A percentile compares a stretch with the other conserved stretches of the same genome.
Evolutionary conservation across 768 basidiomycete species (phyloP).

Genomic region (Trametes punicea): DNA sequence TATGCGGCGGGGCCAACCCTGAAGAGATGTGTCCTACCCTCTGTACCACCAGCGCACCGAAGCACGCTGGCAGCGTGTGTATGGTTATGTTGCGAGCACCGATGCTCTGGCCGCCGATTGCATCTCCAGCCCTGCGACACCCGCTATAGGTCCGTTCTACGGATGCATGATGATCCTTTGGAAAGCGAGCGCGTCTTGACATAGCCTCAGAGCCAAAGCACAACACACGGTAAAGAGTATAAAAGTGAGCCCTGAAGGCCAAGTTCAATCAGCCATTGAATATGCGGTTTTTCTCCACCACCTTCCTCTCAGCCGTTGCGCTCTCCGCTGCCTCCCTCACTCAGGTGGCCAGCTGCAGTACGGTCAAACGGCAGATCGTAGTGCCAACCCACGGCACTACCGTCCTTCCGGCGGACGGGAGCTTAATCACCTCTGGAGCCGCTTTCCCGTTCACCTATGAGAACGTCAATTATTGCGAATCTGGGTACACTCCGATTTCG

Average conservation of each 20-base stretch:
- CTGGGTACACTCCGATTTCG: slow-evolving; percentile 21
- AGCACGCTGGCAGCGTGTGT: too few relatives aligned
- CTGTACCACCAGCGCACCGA: too few relatives aligned
- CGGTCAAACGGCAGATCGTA: slow-evolving; percentile 15
- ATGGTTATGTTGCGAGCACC: too few relatives aligned
- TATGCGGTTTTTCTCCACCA: slow-evolving; percentile 13
- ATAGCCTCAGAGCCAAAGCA: not conserved
- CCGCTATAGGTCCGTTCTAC: too few relatives aligned
- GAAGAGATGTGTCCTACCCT: too few relatives aligned
- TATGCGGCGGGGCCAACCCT: too few relatives aligned
- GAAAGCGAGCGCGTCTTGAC: not conserved
- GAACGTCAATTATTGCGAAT: slow-evolving; percentile 19
- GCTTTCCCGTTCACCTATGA: slow-evolving; percentile 20
- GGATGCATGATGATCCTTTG: too few relatives aligned
- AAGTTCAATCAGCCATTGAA: not conserved
- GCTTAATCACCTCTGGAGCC: slow-evolving; percentile 10
- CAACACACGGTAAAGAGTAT: not conserved
- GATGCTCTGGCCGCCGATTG: too few relatives aligned
- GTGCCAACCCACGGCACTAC: slow-evolving; percentile 16
- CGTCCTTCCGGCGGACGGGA: slow-evolving; percentile 3
- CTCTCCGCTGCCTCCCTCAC: slow-evolving; percentile 1
- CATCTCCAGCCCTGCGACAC: too few relatives aligned
- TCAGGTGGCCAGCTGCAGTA: slow-evolving; percentile 3
- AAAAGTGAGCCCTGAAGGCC: not conserved
- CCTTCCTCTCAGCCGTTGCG: slow-evolving; percentile 9